Base-by-base conservation (phyloP, 2,329 filamentous ascomycete species). In the Colletotrichum trifolii region DNA sequence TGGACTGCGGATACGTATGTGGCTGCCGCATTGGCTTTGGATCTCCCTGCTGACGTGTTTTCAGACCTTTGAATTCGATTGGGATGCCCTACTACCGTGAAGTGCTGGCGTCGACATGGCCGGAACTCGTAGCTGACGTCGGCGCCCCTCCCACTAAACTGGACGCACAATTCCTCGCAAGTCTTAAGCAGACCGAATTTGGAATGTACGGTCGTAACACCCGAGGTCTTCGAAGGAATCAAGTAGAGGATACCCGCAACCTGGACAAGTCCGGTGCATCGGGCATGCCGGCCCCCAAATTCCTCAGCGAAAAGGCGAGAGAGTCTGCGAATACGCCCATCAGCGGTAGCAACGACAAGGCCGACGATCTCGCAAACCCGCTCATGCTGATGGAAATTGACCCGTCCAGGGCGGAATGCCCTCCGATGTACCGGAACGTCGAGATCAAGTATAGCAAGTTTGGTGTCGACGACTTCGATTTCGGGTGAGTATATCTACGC, bases 361-460 rank as follows among this genome's bases (percentile, higher is more conserved):
- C 74, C 0, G 83, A 84, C 4, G 92, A 94, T 61, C 81, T 89
- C 2, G 80, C 85, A 45, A 88, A 91, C 63, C 83, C 88, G 0
- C 77, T 95, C 64, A 86, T 87, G n/a, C 88, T 90, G 42, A 81
- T 87, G 60, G 89, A 91, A 59, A 82, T 95, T 4, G 90, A 92
- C 67, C 90, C 91, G 68, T 87, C 91, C 60, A 91, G 93, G 68
- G 88, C 91, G 45, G 94, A 97, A 61, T 91, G 96, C 5, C 91
- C 95, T 25, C 87, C 92, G 8, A 93, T 96, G 81, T 99, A 99
- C 76, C 90, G 92, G 69, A 94, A 94, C 72, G 92, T 97, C 10
- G 95, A 98, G 76, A 99, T 99, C 80, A 97, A 97, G 76, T 99
- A 98, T 81, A 97, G 95, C 83, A 96, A 94, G 75, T 99, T 97